These are phyloP conservation scores for Ampelomyces quisqualis DNA, from an alignment of 2,329 filamentous ascomycete species.

Conservation along the genomic window DNA sequence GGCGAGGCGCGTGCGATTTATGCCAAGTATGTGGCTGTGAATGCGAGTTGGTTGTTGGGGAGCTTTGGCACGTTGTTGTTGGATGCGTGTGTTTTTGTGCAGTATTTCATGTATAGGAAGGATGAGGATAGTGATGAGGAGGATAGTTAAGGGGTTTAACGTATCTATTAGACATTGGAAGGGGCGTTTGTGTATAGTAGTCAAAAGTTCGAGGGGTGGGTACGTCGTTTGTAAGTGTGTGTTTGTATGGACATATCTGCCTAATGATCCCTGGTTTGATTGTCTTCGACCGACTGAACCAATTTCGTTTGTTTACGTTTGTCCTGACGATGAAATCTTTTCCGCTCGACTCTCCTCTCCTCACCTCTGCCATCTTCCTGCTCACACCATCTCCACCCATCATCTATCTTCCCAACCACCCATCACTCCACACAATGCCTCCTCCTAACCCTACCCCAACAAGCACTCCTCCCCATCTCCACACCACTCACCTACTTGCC, in stretches of 20 bases:
- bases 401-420: not conserved
- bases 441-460: too few relatives aligned
- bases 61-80: slow-evolving; percentile 84
- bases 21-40: slow-evolving; percentile 80
- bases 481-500: too few relatives aligned
- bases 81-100: slow-evolving; percentile 82
- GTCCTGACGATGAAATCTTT: not conserved
- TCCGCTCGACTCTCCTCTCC: not conserved
- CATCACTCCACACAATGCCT: too few relatives aligned
- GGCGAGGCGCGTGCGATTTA: slow-evolving; percentile 71
- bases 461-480: too few relatives aligned
- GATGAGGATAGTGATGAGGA: slow-evolving; percentile 44
- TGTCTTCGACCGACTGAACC: too few relatives aligned
- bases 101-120: slow-evolving; percentile 82
- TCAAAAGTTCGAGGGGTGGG: too few relatives aligned
- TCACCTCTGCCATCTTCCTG: not conserved
- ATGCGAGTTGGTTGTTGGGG: slow-evolving; percentile 85
- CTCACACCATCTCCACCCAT: not conserved
- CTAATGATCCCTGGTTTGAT: too few relatives aligned
- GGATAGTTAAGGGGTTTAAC: slow-evolving; percentile 19
- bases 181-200: not conserved
- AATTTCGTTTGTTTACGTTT: not conserved
- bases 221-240: too few relatives aligned
- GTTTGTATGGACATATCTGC: too few relatives aligned
- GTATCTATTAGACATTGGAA: too few relatives aligned